A percentile compares a stretch with the other conserved stretches of the same genome.
phyloP scores from a whole-genome alignment of 2,329 filamentous ascomycete genomes.

The Aureobasidium subglaciale region DNA sequence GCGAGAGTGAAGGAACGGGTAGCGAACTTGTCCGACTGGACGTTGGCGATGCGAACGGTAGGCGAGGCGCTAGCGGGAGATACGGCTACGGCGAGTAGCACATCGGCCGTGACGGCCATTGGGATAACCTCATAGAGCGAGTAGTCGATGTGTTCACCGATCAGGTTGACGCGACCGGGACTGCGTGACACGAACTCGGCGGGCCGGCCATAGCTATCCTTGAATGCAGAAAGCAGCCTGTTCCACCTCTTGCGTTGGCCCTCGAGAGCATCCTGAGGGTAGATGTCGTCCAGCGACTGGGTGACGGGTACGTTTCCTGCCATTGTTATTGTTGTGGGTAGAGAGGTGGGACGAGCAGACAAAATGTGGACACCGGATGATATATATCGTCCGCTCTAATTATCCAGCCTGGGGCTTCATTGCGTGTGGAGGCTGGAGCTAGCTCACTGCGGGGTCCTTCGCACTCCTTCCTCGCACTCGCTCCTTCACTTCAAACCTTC shows the following conservation, averaged over 20 bases:
- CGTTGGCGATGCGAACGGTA: slow-evolving; percentile 70
- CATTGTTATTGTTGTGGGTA: slow-evolving; percentile 17
- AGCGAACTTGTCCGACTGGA: slow-evolving; percentile 68
- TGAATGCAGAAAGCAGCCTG: slow-evolving; percentile 63
- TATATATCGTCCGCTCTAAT: slow-evolving; percentile 8
- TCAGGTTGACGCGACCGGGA: slow-evolving; percentile 93
- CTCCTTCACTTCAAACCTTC: slow-evolving; percentile 33
- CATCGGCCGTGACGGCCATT: slow-evolving; percentile 89
- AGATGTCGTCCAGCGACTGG: slow-evolving; percentile 70
- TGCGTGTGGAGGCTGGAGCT: neutral
- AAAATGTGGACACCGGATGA: neutral
- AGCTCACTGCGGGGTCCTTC: slow-evolving; percentile 2
- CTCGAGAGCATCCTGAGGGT: slow-evolving; percentile 64
- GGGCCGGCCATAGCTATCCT: slow-evolving; percentile 58
- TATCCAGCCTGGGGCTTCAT: slow-evolving; percentile 5
- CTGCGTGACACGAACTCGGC: slow-evolving; percentile 82
- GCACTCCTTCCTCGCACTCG: slow-evolving; percentile 62
- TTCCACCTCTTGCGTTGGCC: slow-evolving; percentile 70
- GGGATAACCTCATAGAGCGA: slow-evolving; percentile 92
- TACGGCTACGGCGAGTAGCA: slow-evolving; percentile 70
- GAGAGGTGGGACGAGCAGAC: neutral
- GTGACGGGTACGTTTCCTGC: slow-evolving; percentile 60
- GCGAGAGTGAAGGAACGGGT: slow-evolving; percentile 67
- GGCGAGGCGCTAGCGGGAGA: slow-evolving; percentile 50
- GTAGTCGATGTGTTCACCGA: slow-evolving; percentile 99